phyloP scores from a whole-genome alignment of 371 early-diverging fungal genomes.

The Rhizopus stolonifer region DNA sequence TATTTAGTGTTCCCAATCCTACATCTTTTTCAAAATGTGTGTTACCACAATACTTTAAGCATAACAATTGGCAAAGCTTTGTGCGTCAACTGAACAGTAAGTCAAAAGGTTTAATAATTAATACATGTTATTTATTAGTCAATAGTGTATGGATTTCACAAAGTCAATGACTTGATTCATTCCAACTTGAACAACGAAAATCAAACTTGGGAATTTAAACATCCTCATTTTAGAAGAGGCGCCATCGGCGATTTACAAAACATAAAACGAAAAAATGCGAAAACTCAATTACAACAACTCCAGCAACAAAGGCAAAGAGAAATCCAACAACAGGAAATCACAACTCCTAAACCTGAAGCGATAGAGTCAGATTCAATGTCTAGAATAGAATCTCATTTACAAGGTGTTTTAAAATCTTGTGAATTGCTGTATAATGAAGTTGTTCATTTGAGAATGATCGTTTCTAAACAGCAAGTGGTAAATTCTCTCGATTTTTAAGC shows the following conservation, averaged over 20 bases:
- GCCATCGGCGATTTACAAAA: slow-evolving; percentile 55
- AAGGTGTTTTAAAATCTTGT: slow-evolving; percentile 20
- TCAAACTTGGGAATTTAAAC: slow-evolving; percentile 74
- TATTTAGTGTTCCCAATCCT: slow-evolving; percentile 64
- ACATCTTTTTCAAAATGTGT: slow-evolving; percentile 55
- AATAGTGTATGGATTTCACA: slow-evolving; percentile 61
- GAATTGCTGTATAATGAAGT: slow-evolving; percentile 26
- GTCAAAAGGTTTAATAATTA: too few relatives aligned
- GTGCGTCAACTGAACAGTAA: slow-evolving; percentile 82
- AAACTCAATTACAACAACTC: slow-evolving; percentile 24
- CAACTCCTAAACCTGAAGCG: neutral
- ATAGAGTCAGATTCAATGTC: neutral
- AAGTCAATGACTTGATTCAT: slow-evolving; percentile 67
- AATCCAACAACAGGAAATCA: slow-evolving; percentile 9
- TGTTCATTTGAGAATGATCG: slow-evolving; percentile 20
- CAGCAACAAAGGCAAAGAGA: slow-evolving; percentile 9
- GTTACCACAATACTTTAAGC: slow-evolving; percentile 82
- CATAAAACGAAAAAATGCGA: slow-evolving; percentile 66
- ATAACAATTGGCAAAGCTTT: slow-evolving; percentile 86
- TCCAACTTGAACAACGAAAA: slow-evolving; percentile 55
- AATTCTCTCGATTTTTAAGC: slow-evolving; percentile 1
- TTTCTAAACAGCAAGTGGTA: slow-evolving; percentile 40
- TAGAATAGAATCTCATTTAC: slow-evolving; percentile 26
- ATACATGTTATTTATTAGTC: too few relatives aligned
- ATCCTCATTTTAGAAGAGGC: slow-evolving; percentile 64